These are phyloP conservation scores for Aspergillus sp. DNA, from an alignment of 2,329 filamentous ascomycete genomes.

Conservation along the genomic window DNA sequence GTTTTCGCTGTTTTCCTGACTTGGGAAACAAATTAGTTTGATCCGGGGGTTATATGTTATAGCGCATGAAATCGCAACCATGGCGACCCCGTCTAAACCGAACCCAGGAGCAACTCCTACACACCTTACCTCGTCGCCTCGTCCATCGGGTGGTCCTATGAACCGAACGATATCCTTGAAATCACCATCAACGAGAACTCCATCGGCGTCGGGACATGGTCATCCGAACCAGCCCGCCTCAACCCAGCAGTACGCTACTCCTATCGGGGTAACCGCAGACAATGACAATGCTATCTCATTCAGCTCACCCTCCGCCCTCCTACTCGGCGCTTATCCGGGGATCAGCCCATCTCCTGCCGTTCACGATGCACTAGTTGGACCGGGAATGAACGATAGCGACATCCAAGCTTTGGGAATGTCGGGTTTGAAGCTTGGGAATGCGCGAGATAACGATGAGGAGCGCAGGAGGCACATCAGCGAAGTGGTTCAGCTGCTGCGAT, in stretches of 20 bases:
- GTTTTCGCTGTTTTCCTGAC: neutral
- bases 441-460: constrained; percentile 44
- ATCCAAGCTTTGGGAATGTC: constrained; percentile 42
- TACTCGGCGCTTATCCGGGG: constrained; percentile 44
- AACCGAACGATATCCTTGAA: constrained; percentile 43
- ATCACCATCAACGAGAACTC: constrained; percentile 47
- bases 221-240: constrained; percentile 37
- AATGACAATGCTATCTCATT: constrained; percentile 45
- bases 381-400: constrained; percentile 39
- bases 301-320: constrained; percentile 46
- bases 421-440: constrained; percentile 35
- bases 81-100: constrained; percentile 47
- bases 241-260: constrained; percentile 45
- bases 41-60: neutral
- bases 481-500: constrained; percentile 41
- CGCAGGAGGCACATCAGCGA: constrained; percentile 42
- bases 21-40: neutral
- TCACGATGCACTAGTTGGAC: constrained; percentile 36
- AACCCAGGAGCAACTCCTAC: constrained; percentile 45
- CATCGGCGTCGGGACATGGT: constrained; percentile 39
- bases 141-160: constrained; percentile 42
- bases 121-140: constrained; percentile 45
- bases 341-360: constrained; percentile 42
- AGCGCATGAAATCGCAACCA: constrained; percentile 16
- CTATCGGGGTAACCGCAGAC: constrained; percentile 37